phyloP scores from a whole-genome alignment of 768 basidiomycete species.

The Jaapia argillacea region DNA sequence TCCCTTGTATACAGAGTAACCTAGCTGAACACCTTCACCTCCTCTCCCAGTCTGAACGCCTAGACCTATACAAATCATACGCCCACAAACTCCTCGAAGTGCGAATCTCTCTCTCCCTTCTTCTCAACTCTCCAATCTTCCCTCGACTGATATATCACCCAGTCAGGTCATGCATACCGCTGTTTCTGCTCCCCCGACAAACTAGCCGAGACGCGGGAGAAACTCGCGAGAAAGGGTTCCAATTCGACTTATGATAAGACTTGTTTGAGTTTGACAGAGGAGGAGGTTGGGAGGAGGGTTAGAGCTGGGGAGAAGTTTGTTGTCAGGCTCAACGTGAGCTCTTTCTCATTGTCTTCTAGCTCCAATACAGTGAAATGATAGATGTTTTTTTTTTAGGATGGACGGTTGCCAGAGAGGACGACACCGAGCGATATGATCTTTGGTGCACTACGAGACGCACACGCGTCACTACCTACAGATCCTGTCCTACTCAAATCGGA shows the following conservation, averaged over 20 bases:
- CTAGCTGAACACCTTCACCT: neutral
- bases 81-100: constrained; percentile 72
- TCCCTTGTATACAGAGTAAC: no score
- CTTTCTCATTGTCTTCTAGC: constrained; percentile 1
- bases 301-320: constrained; percentile 70
- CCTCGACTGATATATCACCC: constrained; percentile 1
- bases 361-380: neutral
- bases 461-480: constrained; percentile 76
- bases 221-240: constrained; percentile 62
- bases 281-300: constrained; percentile 70
- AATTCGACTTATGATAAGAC: constrained; percentile 80
- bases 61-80: constrained; percentile 75
- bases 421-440: constrained; percentile 65
- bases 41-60: constrained; percentile 67
- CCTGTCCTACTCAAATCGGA: constrained; percentile 91
- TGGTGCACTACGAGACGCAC: constrained; percentile 61
- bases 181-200: constrained; percentile 85
- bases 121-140: neutral
- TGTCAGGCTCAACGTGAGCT: constrained; percentile 78
- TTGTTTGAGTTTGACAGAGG: constrained; percentile 79
- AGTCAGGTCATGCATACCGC: constrained; percentile 87
- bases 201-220: constrained; percentile 57
- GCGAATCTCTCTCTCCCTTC: constrained; percentile 8
- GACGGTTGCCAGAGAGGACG: constrained; percentile 39
- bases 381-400: constrained; percentile 35